Percentiles rank a stretch among this genome's conserved stretches.
Evolutionary conservation across 176 grass and related monocot species (phyloP).

Genomic region (Otatea glauca): DNA sequence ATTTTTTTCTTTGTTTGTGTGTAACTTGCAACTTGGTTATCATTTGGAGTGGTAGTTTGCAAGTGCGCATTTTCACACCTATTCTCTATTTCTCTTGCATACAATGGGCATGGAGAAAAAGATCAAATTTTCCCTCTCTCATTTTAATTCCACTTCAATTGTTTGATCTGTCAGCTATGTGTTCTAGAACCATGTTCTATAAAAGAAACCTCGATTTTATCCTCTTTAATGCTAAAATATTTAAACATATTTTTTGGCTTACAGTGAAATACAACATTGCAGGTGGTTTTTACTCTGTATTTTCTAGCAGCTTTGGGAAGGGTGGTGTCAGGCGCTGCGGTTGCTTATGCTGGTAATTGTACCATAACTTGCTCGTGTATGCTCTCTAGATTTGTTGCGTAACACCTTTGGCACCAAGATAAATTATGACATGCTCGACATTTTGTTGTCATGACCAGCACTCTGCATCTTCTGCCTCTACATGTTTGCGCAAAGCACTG

Average conservation of each 20-base stretch:
- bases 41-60: background rate
- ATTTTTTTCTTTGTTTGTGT: background rate
- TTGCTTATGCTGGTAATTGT: constrained; percentile 86
- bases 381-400: background rate
- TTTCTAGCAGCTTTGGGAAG: constrained; percentile 81
- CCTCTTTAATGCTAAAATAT: background rate
- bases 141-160: background rate
- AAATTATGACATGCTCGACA: background rate
- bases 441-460: constrained; percentile 43
- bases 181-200: background rate
- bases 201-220: background rate
- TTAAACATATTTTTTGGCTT: background rate
- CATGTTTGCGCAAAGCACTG: constrained; percentile 70
- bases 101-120: background rate
- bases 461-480: constrained; percentile 83
- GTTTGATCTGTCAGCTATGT: background rate
- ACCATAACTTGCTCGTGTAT: background rate
- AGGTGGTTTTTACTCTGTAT: constrained; percentile 81
- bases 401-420: background rate
- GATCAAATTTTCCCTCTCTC: background rate
- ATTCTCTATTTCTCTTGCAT: background rate
- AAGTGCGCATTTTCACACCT: background rate
- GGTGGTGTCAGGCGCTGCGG: constrained; percentile 77
- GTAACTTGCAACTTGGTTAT: background rate
- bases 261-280: constrained; percentile 26